phyloP scores from a whole-genome alignment of 2,329 filamentous ascomycete species.

The Bimuria novae-zelandiae region DNA sequence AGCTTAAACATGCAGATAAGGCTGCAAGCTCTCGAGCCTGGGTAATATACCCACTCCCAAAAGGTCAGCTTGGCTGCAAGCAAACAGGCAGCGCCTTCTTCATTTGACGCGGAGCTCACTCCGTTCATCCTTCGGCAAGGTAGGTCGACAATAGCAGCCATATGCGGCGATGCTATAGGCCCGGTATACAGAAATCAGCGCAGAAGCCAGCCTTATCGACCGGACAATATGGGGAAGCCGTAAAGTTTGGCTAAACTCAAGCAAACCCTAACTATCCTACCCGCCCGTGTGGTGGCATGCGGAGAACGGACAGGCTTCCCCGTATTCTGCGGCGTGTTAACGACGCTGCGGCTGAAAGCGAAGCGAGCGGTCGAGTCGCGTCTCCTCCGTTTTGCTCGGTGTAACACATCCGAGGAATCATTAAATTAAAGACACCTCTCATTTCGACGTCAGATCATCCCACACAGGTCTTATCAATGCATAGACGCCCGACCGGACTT shows the following conservation, averaged over 20 bases:
- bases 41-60: too few species aligned
- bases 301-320: conserved; percentile 9
- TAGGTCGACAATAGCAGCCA: not conserved
- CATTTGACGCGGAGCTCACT: not conserved
- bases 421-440: not conserved
- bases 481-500: not conserved
- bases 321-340: conserved; percentile 7
- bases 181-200: not conserved
- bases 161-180: not conserved
- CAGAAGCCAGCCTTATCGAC: not conserved
- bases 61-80: not conserved
- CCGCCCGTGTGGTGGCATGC: not conserved
- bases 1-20: too few species aligned
- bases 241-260: conserved; percentile 4
- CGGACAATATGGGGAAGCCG: not conserved
- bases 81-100: not conserved
- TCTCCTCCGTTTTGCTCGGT: not conserved
- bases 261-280: not conserved
- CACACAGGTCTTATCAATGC: not conserved
- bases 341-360: not conserved
- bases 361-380: not conserved
- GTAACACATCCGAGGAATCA: too few species aligned
- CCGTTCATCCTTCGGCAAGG: not conserved
- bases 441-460: not conserved
- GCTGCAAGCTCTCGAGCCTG: too few species aligned